These are phyloP conservation scores for Waitea zeae DNA, from an alignment of 1,284 basidiomycete genomes.

Conservation along the genomic window DNA sequence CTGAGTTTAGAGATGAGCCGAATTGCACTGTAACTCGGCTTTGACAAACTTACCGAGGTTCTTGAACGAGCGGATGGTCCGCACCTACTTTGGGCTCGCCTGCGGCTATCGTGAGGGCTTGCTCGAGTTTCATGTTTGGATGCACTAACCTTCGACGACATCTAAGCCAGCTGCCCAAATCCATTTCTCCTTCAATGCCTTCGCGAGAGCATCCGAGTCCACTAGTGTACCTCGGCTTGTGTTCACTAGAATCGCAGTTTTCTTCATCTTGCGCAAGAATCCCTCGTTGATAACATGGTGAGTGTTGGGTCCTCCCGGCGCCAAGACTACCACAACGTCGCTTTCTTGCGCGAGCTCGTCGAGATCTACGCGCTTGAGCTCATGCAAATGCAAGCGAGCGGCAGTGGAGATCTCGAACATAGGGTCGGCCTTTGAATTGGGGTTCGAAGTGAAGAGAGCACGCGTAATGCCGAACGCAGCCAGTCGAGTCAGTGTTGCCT, in stretches of 20 bases:
- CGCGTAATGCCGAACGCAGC: constrained; percentile 61
- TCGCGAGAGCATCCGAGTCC: constrained; percentile 75
- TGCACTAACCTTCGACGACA: constrained; percentile 88
- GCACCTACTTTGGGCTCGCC: constrained; percentile 63
- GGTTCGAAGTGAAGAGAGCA: constrained; percentile 47
- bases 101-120: too few species aligned
- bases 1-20: too few species aligned
- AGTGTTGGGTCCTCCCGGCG: constrained; percentile 62
- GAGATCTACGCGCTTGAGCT: constrained; percentile 42
- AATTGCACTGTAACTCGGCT: neutral
- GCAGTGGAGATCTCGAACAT: constrained; percentile 36
- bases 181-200: constrained; percentile 57
- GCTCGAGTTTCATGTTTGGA: too few species aligned
- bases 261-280: constrained; percentile 78
- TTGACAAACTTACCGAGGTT: constrained; percentile 40
- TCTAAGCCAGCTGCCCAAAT: constrained; percentile 90
- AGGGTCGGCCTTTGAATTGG: constrained; percentile 22
- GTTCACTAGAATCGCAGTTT: constrained; percentile 65
- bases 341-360: constrained; percentile 54
- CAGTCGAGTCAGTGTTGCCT: constrained; percentile 61
- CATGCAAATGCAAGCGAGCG: constrained; percentile 24
- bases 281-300: constrained; percentile 53
- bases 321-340: constrained; percentile 74
- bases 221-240: constrained; percentile 69
- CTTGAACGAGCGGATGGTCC: constrained; percentile 68